phyloP scores from a whole-genome alignment of 2,329 filamentous ascomycete species.

The Alternaria brassicae region DNA sequence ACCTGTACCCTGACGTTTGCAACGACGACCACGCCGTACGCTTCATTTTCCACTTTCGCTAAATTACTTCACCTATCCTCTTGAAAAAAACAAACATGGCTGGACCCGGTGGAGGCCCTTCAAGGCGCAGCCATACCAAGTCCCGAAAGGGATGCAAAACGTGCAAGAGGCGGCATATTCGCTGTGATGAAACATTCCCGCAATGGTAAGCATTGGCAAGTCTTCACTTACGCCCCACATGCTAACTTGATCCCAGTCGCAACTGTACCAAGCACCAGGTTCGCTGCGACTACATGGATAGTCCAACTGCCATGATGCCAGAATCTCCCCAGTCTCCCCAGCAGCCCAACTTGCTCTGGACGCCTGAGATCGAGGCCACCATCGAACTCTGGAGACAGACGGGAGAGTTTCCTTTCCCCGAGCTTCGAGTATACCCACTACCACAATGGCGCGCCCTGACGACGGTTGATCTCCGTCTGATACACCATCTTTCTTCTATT shows the following conservation, averaged over 20 bases:
- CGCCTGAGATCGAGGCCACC: conserved; percentile 79
- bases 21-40: conserved; percentile 18
- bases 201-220: conserved; percentile 75
- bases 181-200: conserved; percentile 96
- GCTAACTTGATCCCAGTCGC: conserved; percentile 64
- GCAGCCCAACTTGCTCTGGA: conserved; percentile 77
- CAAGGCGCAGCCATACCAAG: conserved; percentile 92
- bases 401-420: conserved; percentile 83
- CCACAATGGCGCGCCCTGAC: conserved; percentile 76
- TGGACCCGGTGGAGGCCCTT: conserved; percentile 92
- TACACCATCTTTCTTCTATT: conserved; percentile 88
- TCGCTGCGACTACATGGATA: conserved; percentile 96
- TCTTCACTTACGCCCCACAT: background rate
- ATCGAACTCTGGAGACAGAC: conserved; percentile 85
- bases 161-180: conserved; percentile 96
- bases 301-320: conserved; percentile 69
- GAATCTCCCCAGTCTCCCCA: conserved; percentile 60
- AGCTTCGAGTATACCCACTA: conserved; percentile 76
- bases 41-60: conserved; percentile 27
- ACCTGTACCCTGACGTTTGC: conserved; percentile 23
- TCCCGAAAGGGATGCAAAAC: conserved; percentile 98
- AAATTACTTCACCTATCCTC: conserved; percentile 9
- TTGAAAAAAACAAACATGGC: conserved; percentile 70
- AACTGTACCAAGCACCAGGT: conserved; percentile 99
- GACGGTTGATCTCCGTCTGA: conserved; percentile 80